Evolutionary conservation across 1,284 basidiomycete genomes (phyloP), one percentile per base, ranked within the genome.

Genomic region (Marasmius oreades): DNA sequence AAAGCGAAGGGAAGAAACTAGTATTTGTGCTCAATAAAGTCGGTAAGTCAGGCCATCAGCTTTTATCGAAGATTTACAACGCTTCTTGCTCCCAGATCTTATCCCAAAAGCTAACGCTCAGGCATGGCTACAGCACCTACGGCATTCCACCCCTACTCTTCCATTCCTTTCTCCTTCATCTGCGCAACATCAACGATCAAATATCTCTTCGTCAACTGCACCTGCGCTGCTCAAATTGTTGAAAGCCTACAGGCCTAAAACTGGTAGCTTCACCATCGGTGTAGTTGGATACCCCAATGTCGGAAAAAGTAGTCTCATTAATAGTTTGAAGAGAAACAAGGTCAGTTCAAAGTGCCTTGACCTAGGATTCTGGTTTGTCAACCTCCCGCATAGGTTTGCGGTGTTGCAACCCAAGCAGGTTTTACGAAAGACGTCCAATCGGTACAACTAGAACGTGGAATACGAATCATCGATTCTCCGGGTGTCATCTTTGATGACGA

Each of bases 251-350:
- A 92, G 89, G 59, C 88, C 88, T 2, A 85, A 80, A 22, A 79
- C 86, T 1, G 76, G 82, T 55, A 90, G 87, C 56, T 79, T 95
- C 47, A 96, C 94, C 0, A 87, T 98, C 54, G 96, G 96, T 16
- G 90, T 98, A 22, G 93, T 98, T 31, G 96, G 96, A 1, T 96
- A 95, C 67, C 96, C 96, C 3, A 99, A 99, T 72, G 96, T 98
- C 55, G 96, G 96, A 10, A 99, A 99, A 76, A 95, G 92, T 57
- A 93, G 88, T 63, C 70, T 99, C 57, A 98, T 99, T 76, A 99
- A 99, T 72, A 93, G 92, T 52, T 76, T 99, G 54, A 96, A 97
- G 73, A 78, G 95, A 44, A 86, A 85, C 56, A 92, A 94, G 72
- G 93, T 92, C 18, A 59, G 71, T 55, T 67, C 72, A 52, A 73